Evolutionary conservation across 768 basidiomycete genomes (phyloP).

Genomic region (Calocybe indica): DNA sequence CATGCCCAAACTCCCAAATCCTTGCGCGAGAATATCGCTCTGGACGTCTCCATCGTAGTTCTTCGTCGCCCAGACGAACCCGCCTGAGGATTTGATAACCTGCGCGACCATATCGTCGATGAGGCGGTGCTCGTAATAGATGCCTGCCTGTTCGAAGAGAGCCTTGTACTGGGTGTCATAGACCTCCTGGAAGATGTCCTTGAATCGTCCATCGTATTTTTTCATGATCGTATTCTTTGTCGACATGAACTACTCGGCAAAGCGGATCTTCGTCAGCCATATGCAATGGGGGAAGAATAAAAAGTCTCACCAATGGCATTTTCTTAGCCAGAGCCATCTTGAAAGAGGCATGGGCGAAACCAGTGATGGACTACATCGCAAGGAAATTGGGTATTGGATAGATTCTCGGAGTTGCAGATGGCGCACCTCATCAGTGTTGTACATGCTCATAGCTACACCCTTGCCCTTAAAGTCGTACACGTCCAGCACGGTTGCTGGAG

Average conservation of each 20-base stretch:
- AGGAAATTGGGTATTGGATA: background rate
- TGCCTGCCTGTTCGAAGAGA: constrained; percentile 61
- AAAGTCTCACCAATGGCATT: constrained; percentile 56
- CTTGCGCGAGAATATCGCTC: constrained; percentile 94
- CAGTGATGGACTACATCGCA: constrained; percentile 66
- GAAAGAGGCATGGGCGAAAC: constrained; percentile 97
- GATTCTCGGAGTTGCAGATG: background rate
- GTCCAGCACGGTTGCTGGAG: constrained; percentile 59
- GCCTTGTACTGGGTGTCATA: constrained; percentile 77
- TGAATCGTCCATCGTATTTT: constrained; percentile 98
- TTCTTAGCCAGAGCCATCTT: constrained; percentile 88
- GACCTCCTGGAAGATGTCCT: constrained; percentile 98
- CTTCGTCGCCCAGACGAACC: constrained; percentile 75
- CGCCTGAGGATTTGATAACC: constrained; percentile 92
- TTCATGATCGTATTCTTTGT: constrained; percentile 98
- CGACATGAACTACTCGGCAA: constrained; percentile 76
- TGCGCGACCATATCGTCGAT: constrained; percentile 99
- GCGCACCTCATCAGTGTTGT: constrained; percentile 89
- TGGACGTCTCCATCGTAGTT: constrained; percentile 86
- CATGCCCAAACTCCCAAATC: constrained; percentile 95
- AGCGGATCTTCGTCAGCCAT: background rate
- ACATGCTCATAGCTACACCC: constrained; percentile 96
- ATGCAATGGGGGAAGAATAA: background rate
- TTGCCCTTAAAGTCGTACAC: constrained; percentile 93
- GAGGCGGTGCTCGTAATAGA: constrained; percentile 94